These are phyloP conservation scores for Candida pseudoviswanathii DNA, from an alignment of 1,139 yeast species.

Conservation along the genomic window DNA sequence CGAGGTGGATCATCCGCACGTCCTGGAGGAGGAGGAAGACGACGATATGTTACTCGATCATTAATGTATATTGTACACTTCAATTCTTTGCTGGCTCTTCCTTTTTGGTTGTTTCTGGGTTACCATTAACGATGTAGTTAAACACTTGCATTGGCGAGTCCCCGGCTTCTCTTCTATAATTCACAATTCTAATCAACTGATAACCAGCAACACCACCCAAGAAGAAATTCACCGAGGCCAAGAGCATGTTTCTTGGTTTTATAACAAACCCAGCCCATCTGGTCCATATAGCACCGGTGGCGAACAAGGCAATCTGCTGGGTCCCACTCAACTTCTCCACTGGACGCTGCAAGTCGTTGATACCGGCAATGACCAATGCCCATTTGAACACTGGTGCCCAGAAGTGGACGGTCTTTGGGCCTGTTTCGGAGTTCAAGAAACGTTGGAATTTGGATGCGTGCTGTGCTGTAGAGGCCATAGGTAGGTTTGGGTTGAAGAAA, in stretches of 20 bases:
- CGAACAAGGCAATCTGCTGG: conserved; percentile 85
- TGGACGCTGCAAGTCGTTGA: conserved; percentile 84
- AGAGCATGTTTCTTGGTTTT: conserved; percentile 79
- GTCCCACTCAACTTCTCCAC: conserved; percentile 91
- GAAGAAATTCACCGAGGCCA: conserved; percentile 94
- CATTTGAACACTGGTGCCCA: conserved; percentile 80
- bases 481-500: neutral
- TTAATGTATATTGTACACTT: conserved; percentile 7
- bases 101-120: conserved; percentile 18
- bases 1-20: no score
- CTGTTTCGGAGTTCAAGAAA: conserved; percentile 84
- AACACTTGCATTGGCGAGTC: conserved; percentile 55
- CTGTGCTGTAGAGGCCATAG: conserved; percentile 45
- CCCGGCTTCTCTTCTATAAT: conserved; percentile 58
- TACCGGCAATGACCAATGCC: conserved; percentile 90
- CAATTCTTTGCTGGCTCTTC: conserved; percentile 4
- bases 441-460: conserved; percentile 65
- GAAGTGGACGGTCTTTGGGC: conserved; percentile 93
- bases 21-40: conserved; percentile 14
- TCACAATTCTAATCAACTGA: conserved; percentile 72
- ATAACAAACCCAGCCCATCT: conserved; percentile 94
- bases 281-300: conserved; percentile 96
- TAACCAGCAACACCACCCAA: conserved; percentile 87
- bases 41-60: conserved; percentile 21
- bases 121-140: conserved; percentile 59